phyloP scores from a whole-genome alignment of 257 asterid genomes.

The Nicotiana benthamiana region DNA sequence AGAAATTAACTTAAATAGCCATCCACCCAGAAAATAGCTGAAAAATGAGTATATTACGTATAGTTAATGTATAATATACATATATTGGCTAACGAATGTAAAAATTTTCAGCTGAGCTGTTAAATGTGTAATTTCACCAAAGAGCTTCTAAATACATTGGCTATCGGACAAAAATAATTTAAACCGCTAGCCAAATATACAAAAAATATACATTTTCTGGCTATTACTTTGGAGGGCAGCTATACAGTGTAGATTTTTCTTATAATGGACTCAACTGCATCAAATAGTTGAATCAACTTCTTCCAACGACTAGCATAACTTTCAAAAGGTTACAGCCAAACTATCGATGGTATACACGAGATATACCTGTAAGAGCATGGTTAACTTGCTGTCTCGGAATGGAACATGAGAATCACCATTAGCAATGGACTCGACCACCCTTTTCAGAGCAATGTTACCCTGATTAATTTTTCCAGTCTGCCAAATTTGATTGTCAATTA shows the following conservation, averaged over 20 bases:
- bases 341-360: background rate
- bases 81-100: too few species aligned
- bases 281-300: slow-evolving; percentile 3
- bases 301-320: background rate
- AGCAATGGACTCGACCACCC: slow-evolving; percentile 96
- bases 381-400: slow-evolving; percentile 92
- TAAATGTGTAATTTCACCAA: too few species aligned
- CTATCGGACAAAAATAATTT: too few species aligned
- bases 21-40: background rate
- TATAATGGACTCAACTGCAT: slow-evolving; percentile 16
- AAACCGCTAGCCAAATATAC: too few species aligned
- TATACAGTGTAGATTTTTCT: too few species aligned
- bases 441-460: slow-evolving; percentile 75
- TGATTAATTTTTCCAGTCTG: slow-evolving; percentile 96
- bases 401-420: slow-evolving; percentile 98
- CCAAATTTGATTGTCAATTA: slow-evolving; percentile 3
- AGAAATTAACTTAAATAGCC: too few species aligned
- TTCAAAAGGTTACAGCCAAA: background rate
- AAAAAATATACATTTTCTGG: too few species aligned
- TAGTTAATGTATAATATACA: too few species aligned
- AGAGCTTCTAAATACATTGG: too few species aligned
- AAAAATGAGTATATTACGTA: too few species aligned
- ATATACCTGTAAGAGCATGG: slow-evolving; percentile 94
- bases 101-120: too few species aligned
- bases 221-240: too few species aligned